A percentile compares a stretch with the other conserved stretches of the same genome.
These are phyloP conservation scores for Agrocybe chaxingu DNA, from an alignment of 768 basidiomycete genomes.

Conservation along the genomic window DNA sequence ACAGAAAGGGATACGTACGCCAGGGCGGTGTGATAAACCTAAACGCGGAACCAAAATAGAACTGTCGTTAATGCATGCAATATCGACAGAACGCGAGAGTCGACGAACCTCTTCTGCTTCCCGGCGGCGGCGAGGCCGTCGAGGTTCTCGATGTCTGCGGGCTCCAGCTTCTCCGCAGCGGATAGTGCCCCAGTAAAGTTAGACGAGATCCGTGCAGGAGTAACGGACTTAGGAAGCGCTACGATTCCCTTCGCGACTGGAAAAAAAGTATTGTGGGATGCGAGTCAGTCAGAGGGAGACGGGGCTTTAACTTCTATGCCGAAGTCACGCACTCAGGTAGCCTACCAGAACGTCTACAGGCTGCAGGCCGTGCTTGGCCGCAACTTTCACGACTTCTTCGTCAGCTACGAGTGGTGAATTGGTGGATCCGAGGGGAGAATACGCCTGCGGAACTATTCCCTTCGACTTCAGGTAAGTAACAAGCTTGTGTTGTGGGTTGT, in stretches of 20 bases:
- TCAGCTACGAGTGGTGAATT: slow-evolving; percentile 66
- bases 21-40: slow-evolving; percentile 65
- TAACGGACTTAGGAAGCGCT: slow-evolving; percentile 78
- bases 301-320: neutral
- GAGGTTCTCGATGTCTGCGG: slow-evolving; percentile 51
- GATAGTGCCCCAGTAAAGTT: slow-evolving; percentile 52
- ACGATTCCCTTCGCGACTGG: slow-evolving; percentile 63
- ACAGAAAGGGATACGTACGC: slow-evolving; percentile 44
- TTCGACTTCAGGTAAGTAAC: slow-evolving; percentile 59
- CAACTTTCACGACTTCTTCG: slow-evolving; percentile 56
- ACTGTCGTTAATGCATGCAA: slow-evolving; percentile 4
- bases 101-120: slow-evolving; percentile 57
- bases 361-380: slow-evolving; percentile 50
- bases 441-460: slow-evolving; percentile 71
- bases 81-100: slow-evolving; percentile 12
- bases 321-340: slow-evolving; percentile 47
- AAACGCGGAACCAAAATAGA: slow-evolving; percentile 7
- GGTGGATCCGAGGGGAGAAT: slow-evolving; percentile 76
- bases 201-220: slow-evolving; percentile 57
- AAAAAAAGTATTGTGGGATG: slow-evolving; percentile 6
- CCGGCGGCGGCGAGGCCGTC: slow-evolving; percentile 57
- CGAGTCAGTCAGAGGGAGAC: slow-evolving; percentile 1
- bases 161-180: slow-evolving; percentile 42
- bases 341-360: slow-evolving; percentile 59
- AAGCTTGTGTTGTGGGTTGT: slow-evolving; percentile 73